Evolutionary conservation across 306 rosid genomes (phyloP), one percentile per base, ranked within the genome.

Genomic region (Cyamopsis tetragonoloba): DNA sequence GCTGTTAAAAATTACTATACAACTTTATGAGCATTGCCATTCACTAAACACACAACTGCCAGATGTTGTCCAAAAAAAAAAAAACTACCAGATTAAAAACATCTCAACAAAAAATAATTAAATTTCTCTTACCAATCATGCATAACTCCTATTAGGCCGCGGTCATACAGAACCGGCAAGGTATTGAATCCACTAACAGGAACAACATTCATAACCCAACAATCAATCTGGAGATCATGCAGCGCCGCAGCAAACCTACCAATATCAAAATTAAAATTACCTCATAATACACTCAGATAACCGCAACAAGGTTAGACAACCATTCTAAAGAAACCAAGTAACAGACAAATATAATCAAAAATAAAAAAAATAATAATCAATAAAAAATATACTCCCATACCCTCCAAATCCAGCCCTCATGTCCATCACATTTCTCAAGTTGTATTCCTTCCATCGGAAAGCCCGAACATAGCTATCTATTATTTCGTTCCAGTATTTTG

Each of bases 341-440:
- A 22, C 37, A 1, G 42, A 24, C 43, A 35, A 28, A 48, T 14
- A 30, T 24, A 14, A 64, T 14, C 9, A 4, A 37, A 70, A 28
- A 28, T 6, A 27, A 20, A 14, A n/a, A 50, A 35, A n/a, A 13
- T 17, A n/a, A 13, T 17, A 28, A 38, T 24, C 24, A 41, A 67
- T 39, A 22, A 58, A 37, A 15, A 42, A 19, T 12, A 39, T 23
- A 68, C 35, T 67, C 42, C 7, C 59, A 38, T 89, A 89, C 98
- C 98, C 98, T 71, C 96, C 98, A 73, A 82, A 92, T 77, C 96
- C 89, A 44, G 96, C 98, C 38, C 81, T 87, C 98, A 87, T 85
- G 75, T 92, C 98, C 86, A 89, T 70, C 30, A 89, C 82, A 68
- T 89, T 92, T 83, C 96, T 81, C 20, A 89, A 67, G 38, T 73